Conservation (phyloP, 257 asterid genomes). For the Forsythia suspensa region DNA sequence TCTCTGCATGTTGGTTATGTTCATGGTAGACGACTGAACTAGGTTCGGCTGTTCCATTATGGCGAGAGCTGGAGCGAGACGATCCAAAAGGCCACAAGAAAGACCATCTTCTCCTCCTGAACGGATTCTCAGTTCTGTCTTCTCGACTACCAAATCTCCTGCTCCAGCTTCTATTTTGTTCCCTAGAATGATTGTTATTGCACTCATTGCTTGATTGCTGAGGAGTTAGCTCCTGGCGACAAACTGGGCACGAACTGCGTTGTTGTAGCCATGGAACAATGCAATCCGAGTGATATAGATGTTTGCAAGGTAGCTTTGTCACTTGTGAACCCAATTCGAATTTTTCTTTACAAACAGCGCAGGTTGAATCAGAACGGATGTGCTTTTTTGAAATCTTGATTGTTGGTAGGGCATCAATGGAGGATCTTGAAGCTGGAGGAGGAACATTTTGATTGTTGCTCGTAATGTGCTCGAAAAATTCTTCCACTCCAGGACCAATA, state of each 20-base stretch:
- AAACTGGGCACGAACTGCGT: conserved; percentile 80
- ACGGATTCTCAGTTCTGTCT: conserved; percentile 30
- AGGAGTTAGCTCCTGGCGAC: conserved; percentile 60
- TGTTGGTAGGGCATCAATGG: conserved; percentile 64
- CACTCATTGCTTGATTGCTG: conserved; percentile 20
- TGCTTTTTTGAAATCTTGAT: conserved; percentile 78
- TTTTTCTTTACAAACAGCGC: conserved; percentile 83
- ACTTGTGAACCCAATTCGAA: conserved; percentile 73
- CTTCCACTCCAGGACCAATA: conserved; percentile 90
- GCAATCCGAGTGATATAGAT: conserved; percentile 79
- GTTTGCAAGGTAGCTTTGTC: conserved; percentile 74
- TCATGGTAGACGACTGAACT: conserved; percentile 52
- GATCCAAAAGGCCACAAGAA: conserved; percentile 88
- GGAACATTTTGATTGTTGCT: conserved; percentile 51
- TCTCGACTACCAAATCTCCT: conserved; percentile 46
- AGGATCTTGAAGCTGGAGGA: conserved; percentile 77
- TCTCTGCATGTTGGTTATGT: conserved; percentile 46
- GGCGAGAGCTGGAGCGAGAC: conserved; percentile 42
- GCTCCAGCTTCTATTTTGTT: conserved; percentile 46
- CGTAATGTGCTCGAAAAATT: conserved; percentile 64
- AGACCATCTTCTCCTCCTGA: conserved; percentile 71
- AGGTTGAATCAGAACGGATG: conserved; percentile 68
- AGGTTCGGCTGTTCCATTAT: conserved; percentile 44
- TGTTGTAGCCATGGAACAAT: conserved; percentile 90
- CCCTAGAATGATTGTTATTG: conserved; percentile 37